Evolutionary conservation across 352 stramenopile genomes (phyloP), one percentile per base, ranked within the genome.

Genomic region (Pythium scleroteichum): DNA sequence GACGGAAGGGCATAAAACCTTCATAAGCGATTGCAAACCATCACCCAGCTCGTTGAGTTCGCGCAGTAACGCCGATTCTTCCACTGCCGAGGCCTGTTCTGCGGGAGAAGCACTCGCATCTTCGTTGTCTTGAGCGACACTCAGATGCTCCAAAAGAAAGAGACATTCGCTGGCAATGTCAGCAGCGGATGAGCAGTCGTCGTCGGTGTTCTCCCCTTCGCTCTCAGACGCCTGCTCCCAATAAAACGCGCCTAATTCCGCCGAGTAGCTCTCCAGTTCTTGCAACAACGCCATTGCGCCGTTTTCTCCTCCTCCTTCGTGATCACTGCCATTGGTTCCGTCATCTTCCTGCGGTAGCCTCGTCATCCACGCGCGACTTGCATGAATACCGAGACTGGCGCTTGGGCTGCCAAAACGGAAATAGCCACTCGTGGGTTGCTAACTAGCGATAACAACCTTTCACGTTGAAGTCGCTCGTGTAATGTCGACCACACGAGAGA

Each of bases 111-210:
- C 2, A 12, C 29, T 17, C 10, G 20, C 55, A 42, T 16, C 14
- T 14, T 52, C 29, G 14, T 19, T 20, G 17, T 23, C 40, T 8
- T 20, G 16, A 5, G 10, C 29, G 14, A 45, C 45, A 12, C 41
- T 52, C 16, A 64, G n/a, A 27, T 38, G 52, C 27, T 56, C 39
- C 5, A 67, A 24, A 16, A 67, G 38, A 14, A 35, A 17, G 5
- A 67, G 40, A 27, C 60, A 67, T 17, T 67, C 60, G 52, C 20
- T 53, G 3, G 60, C 60, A 12, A 67, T 67, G 0, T 45, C 51
- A 16, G 35, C 52, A 7, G 60, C 60, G 1, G 60, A 67, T 8
- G 49, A 44, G 5, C 13, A 17, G 13, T 48, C 27, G 13, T 24
- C 9, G 12, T 35, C 26, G 45, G 26, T 26, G 17, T 40, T 4